phyloP scores from a whole-genome alignment of 768 basidiomycete genomes.

The Tulasnella calospora region DNA sequence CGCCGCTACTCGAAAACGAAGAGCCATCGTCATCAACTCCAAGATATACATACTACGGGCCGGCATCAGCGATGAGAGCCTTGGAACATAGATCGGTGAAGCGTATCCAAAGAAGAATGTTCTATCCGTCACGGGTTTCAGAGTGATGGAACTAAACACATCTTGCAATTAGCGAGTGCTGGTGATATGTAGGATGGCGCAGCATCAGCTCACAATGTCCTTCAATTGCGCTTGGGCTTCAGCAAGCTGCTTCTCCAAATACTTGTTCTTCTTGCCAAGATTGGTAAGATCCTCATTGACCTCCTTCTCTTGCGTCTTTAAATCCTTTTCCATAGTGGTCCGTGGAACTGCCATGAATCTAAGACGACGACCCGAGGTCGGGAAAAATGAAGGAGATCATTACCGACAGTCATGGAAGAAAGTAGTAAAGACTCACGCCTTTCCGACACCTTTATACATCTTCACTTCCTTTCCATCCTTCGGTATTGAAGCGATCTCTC shows the following conservation, averaged over 20 bases:
- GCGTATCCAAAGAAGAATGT: neutral
- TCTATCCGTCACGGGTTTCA: neutral
- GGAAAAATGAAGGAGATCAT: neutral
- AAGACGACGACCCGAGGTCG: conserved; percentile 22
- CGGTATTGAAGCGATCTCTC: conserved; percentile 64
- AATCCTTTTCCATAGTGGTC: conserved; percentile 66
- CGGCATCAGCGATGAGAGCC: neutral
- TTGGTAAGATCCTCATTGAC: conserved; percentile 75
- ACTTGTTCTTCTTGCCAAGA: conserved; percentile 88
- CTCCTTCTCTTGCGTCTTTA: conserved; percentile 75
- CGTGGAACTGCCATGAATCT: conserved; percentile 92
- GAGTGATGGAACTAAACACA: conserved; percentile 5
- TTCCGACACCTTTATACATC: conserved; percentile 91
- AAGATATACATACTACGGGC: too few relatives aligned
- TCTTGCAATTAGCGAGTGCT: neutral
- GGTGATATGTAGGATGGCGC: neutral
- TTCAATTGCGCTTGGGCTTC: conserved; percentile 83
- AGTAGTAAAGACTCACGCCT: conserved; percentile 59
- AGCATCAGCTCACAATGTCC: conserved; percentile 58
- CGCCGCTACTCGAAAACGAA: too few relatives aligned
- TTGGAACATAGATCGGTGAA: neutral
- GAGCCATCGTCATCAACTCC: too few relatives aligned
- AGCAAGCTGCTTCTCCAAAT: conserved; percentile 87
- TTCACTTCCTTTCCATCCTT: conserved; percentile 58
- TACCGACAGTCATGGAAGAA: neutral